These are phyloP conservation scores for Colletotrichum navitas DNA, from an alignment of 2,329 filamentous ascomycete species.

Conservation along the genomic window DNA sequence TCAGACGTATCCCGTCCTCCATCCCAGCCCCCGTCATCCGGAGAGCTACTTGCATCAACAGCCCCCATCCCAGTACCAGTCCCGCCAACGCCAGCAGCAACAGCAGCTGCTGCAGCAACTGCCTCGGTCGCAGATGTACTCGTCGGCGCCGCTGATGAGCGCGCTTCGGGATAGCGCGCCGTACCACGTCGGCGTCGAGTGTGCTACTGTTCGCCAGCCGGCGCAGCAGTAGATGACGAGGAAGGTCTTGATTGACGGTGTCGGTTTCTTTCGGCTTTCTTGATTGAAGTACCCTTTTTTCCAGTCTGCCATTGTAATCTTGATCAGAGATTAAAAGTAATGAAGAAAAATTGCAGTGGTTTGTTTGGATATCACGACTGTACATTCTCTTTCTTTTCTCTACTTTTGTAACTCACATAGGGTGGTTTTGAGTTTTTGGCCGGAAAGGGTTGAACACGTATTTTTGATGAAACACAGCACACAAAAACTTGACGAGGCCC, in stretches of 20 bases:
- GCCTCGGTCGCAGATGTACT: not conserved
- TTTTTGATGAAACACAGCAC: constrained; percentile 32
- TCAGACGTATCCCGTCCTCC: not conserved
- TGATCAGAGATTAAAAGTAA: not conserved
- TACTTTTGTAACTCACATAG: not conserved
- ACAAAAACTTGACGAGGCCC: constrained; percentile 21
- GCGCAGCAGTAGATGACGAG: not conserved
- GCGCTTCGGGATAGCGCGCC: not conserved
- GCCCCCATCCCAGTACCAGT: not conserved
- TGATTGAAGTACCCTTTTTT: not conserved
- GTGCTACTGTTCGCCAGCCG: not conserved
- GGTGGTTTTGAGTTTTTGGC: not conserved
- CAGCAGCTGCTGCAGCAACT: not conserved
- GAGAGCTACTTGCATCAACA: not conserved
- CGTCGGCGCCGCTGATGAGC: not conserved
- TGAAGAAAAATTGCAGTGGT: too few relatives aligned
- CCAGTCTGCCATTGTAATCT: not conserved
- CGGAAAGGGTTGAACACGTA: constrained; percentile 16
- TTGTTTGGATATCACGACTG: not conserved
- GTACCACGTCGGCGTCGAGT: constrained; percentile 6
- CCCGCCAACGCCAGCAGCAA: not conserved
- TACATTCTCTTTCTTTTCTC: constrained; percentile 17
- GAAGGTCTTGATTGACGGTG: not conserved
- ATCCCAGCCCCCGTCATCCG: not conserved
- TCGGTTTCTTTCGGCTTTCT: not conserved